A percentile compares a stretch with the other conserved stretches of the same genome.
phyloP scores from a whole-genome alignment of 2,329 filamentous ascomycete genomes.

The Hirsutella rhossiliensis region DNA sequence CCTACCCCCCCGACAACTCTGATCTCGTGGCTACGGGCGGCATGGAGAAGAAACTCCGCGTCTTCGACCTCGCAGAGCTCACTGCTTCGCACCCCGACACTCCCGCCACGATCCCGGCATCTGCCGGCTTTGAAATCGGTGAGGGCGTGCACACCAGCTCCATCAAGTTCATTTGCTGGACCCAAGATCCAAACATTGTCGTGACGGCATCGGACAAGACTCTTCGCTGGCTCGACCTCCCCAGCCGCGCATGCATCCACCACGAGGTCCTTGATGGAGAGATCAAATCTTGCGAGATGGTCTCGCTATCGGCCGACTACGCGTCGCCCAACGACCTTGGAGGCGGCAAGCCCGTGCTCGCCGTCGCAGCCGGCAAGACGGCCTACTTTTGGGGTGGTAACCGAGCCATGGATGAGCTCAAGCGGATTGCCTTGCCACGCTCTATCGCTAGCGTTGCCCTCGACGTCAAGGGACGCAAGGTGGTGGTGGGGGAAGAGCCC shows the following conservation, averaged over 20 bases:
- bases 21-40: slow-evolving; percentile 89
- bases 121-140: slow-evolving; percentile 74
- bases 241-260: slow-evolving; percentile 60
- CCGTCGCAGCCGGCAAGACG: slow-evolving; percentile 86
- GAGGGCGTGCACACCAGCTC: slow-evolving; percentile 70
- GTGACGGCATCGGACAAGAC: slow-evolving; percentile 89
- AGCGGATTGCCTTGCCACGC: slow-evolving; percentile 67
- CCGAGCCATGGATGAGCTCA: slow-evolving; percentile 59
- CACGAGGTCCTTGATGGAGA: slow-evolving; percentile 70
- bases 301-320: slow-evolving; percentile 47
- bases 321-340: slow-evolving; percentile 51
- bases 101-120: slow-evolving; percentile 40
- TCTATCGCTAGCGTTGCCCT: slow-evolving; percentile 86
- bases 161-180: slow-evolving; percentile 97
- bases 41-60: slow-evolving; percentile 89
- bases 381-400: slow-evolving; percentile 83
- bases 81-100: slow-evolving; percentile 25
- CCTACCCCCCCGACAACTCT: slow-evolving; percentile 70
- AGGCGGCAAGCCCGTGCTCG: slow-evolving; percentile 60
- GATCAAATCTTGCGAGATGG: slow-evolving; percentile 88
- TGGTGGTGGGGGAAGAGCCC: slow-evolving; percentile 81
- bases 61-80: slow-evolving; percentile 71
- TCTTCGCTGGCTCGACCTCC: slow-evolving; percentile 88
- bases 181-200: slow-evolving; percentile 72
- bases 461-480: slow-evolving; percentile 66